Evolutionary conservation across 1,284 basidiomycete species (phyloP).

Genomic region (Fistulinella staudtii): DNA sequence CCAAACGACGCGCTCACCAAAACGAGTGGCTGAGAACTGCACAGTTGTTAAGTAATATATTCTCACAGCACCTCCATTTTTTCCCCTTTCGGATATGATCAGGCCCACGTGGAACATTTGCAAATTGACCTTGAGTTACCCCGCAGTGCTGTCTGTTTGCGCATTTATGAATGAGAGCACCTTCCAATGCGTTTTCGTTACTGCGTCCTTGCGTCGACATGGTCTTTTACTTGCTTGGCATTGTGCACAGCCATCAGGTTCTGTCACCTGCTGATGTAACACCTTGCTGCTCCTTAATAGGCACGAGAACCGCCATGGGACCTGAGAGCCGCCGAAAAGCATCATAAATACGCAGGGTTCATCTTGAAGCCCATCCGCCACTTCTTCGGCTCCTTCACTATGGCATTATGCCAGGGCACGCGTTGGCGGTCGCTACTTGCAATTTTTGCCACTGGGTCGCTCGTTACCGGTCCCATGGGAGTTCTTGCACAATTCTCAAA

Average conservation of each 20-base stretch:
- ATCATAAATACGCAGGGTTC: too few species aligned
- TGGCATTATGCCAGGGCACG: conserved; percentile 7
- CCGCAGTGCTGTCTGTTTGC: too few species aligned
- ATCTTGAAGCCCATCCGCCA: too few species aligned
- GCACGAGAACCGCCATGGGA: too few species aligned
- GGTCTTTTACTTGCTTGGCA: background rate
- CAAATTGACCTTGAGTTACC: too few species aligned
- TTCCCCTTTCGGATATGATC: conserved; percentile 7
- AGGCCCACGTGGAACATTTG: too few species aligned
- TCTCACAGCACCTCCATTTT: conserved; percentile 17
- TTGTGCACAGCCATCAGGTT: background rate
- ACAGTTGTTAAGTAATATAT: conserved; percentile 26
- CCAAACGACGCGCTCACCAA: background rate
- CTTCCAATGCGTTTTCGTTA: background rate
- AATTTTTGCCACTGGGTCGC: conserved; percentile 14
- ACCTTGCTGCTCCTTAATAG: too few species aligned
- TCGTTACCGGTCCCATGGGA: conserved; percentile 12
- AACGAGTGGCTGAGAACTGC: conserved; percentile 32
- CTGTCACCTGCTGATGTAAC: conserved; percentile 7
- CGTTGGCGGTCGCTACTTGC: conserved; percentile 13
- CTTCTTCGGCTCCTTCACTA: conserved; percentile 1
- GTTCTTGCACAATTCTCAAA: conserved; percentile 19
- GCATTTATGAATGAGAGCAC: too few species aligned
- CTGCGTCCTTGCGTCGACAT: background rate
- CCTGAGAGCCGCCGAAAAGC: too few species aligned